phyloP scores from a whole-genome alignment of 2,329 filamentous ascomycete genomes.

The Colletotrichum graminicola region DNA sequence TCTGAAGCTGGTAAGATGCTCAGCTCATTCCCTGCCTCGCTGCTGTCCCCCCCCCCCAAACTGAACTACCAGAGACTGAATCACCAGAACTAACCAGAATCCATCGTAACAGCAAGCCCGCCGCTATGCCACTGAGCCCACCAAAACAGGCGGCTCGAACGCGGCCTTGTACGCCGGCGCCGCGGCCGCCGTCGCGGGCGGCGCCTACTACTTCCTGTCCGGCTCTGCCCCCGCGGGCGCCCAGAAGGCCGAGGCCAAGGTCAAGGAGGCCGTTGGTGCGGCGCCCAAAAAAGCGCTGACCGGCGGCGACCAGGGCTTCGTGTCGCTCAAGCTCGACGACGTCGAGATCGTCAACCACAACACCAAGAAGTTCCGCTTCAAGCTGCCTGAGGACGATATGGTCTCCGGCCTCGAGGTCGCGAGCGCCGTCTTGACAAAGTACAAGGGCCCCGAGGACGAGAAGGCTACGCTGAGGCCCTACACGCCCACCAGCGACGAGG shows the following conservation, averaged over 20 bases:
- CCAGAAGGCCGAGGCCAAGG: slow-evolving; percentile 69
- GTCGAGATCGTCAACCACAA: slow-evolving; percentile 90
- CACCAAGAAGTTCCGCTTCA: slow-evolving; percentile 92
- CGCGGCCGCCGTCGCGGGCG: slow-evolving; percentile 69
- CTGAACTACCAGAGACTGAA: background rate
- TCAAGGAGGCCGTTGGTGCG: slow-evolving; percentile 57
- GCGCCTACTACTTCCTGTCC: slow-evolving; percentile 68
- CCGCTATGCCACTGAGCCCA: slow-evolving; percentile 76
- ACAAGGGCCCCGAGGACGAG: slow-evolving; percentile 82
- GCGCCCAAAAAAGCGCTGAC: slow-evolving; percentile 70
- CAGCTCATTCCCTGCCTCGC: slow-evolving; percentile 20
- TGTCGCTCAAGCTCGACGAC: slow-evolving; percentile 83
- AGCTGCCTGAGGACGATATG: slow-evolving; percentile 84
- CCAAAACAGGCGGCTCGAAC: slow-evolving; percentile 67
- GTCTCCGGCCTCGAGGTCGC: slow-evolving; percentile 86
- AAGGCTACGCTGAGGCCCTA: slow-evolving; percentile 94
- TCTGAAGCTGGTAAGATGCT: slow-evolving; percentile 69
- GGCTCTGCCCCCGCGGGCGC: slow-evolving; percentile 57
- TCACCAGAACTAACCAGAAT: slow-evolving; percentile 40
- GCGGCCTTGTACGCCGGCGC: slow-evolving; percentile 71
- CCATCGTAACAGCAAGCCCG: slow-evolving; percentile 59
- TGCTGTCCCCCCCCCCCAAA: background rate
- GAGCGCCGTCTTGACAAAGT: slow-evolving; percentile 93
- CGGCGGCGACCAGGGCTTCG: slow-evolving; percentile 90
- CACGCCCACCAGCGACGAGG: slow-evolving; percentile 90